These are phyloP conservation scores for Apostasia ramifera DNA, from an alignment of 106 monocot species.

Conservation along the genomic window DNA sequence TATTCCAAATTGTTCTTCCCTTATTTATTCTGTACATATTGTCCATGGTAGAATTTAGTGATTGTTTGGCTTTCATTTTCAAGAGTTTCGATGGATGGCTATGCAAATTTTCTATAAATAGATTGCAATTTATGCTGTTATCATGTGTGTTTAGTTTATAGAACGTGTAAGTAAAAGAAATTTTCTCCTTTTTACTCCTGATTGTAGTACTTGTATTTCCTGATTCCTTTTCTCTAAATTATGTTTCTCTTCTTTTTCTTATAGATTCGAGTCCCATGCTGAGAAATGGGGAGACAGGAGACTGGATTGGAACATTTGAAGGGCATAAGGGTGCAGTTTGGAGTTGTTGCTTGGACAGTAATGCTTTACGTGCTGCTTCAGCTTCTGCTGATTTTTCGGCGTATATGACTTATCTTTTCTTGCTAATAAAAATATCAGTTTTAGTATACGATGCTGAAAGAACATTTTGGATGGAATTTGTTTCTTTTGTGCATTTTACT, in stretches of 20 bases:
- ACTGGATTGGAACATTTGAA: slow-evolving; percentile 98
- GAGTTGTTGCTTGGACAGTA: slow-evolving; percentile 92
- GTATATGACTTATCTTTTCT: slow-evolving; percentile 22
- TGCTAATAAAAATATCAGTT: too few species aligned
- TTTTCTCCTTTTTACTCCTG: not conserved
- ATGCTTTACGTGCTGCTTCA: slow-evolving; percentile 81
- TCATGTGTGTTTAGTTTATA: not conserved
- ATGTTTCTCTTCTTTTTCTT: not conserved
- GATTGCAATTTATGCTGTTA: too few species aligned
- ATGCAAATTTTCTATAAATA: too few species aligned
- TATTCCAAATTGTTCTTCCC: too few species aligned
- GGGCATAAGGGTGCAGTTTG: slow-evolving; percentile 98
- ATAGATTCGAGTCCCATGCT: slow-evolving; percentile 95
- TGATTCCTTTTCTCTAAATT: not conserved
- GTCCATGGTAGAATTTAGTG: too few species aligned
- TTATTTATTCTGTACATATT: too few species aligned
- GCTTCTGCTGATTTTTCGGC: slow-evolving; percentile 89
- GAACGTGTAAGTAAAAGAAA: not conserved
- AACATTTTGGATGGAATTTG: too few species aligned
- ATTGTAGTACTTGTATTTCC: not conserved
- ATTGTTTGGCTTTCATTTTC: too few species aligned
- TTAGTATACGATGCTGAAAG: too few species aligned
- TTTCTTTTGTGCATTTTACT: too few species aligned
- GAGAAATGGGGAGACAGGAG: slow-evolving; percentile 91
- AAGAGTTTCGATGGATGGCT: too few species aligned